Conservation (phyloP, 129 eudicot species). For the Rutidosis leptorrhynchoides region DNA sequence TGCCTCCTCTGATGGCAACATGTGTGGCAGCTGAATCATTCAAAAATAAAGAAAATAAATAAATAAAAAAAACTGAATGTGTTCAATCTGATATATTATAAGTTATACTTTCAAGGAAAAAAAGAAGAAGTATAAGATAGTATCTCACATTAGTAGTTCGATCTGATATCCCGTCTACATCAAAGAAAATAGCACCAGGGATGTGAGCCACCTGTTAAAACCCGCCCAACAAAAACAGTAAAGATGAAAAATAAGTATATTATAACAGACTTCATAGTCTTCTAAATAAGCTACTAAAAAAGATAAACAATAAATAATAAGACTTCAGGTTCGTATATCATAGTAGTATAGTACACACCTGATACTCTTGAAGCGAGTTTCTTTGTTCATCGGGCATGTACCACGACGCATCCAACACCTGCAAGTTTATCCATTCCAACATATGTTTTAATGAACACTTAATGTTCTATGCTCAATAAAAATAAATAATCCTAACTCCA, state of each 20-base stretch:
- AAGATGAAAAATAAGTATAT: neutral
- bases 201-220: constrained; percentile 83
- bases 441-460: constrained; percentile 7
- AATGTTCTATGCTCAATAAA: neutral
- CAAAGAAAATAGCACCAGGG: constrained; percentile 96
- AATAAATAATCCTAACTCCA: neutral
- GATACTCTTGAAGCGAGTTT: constrained; percentile 90
- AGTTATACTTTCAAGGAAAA: neutral
- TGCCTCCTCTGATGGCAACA: constrained; percentile 95
- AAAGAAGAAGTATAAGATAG: constrained; percentile 3
- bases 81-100: too few relatives aligned
- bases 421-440: constrained; percentile 21
- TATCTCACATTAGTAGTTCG: constrained; percentile 71
- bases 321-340: neutral
- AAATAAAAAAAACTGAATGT: too few relatives aligned
- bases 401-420: constrained; percentile 98
- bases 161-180: constrained; percentile 85
- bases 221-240: neutral
- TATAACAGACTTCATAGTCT: neutral
- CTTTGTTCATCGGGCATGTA: constrained; percentile 96
- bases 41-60: too few relatives aligned
- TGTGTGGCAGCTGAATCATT: constrained; percentile 78
- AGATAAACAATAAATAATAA: neutral
- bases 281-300: constrained; percentile 4
- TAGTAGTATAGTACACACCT: too few relatives aligned